phyloP scores from a whole-genome alignment of 805 yeast species.

The Ogataea dorogensis region DNA sequence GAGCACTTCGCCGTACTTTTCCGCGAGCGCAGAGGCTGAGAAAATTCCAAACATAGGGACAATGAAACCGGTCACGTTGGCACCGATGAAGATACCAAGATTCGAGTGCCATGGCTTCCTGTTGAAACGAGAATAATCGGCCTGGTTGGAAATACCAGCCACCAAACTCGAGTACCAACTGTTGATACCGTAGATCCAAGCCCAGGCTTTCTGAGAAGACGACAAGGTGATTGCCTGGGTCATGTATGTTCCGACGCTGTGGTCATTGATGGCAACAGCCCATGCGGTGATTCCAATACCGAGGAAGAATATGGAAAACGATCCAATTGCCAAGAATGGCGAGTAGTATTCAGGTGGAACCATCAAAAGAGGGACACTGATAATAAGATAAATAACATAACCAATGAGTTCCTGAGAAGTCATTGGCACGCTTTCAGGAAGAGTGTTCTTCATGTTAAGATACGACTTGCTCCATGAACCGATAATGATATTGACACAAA shows the following conservation, averaged over 20 bases:
- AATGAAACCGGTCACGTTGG: slow-evolving; percentile 25
- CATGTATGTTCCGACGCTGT: slow-evolving; percentile 15
- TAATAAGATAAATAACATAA: slow-evolving; percentile 42
- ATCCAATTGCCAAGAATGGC: slow-evolving; percentile 14
- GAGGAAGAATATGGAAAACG: slow-evolving; percentile 14
- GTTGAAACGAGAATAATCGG: slow-evolving; percentile 37
- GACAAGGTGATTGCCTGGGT: slow-evolving; percentile 7
- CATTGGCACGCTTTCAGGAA: slow-evolving; percentile 40
- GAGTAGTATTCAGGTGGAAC: slow-evolving; percentile 39
- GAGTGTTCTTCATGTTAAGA: slow-evolving; percentile 39
- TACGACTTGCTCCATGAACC: slow-evolving; percentile 40
- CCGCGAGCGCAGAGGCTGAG: slow-evolving; percentile 42
- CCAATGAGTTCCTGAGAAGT: slow-evolving; percentile 42
- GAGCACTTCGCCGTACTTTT: slow-evolving; percentile 24
- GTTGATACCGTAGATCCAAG: slow-evolving; percentile 40
- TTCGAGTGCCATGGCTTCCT: slow-evolving; percentile 15
- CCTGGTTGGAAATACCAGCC: slow-evolving; percentile 39
- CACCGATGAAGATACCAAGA: slow-evolving; percentile 39
- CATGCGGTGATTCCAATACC: slow-evolving; percentile 20
- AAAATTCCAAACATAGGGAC: slow-evolving; percentile 48
- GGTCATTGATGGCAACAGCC: slow-evolving; percentile 15
- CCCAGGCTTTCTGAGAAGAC: slow-evolving; percentile 35
- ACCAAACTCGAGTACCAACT: slow-evolving; percentile 40
- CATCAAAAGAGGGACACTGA: slow-evolving; percentile 40
- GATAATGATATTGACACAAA: slow-evolving; percentile 40